Evolutionary conservation across 306 rosid genomes (phyloP).

Genomic region (Ochetophila trinervis): DNA sequence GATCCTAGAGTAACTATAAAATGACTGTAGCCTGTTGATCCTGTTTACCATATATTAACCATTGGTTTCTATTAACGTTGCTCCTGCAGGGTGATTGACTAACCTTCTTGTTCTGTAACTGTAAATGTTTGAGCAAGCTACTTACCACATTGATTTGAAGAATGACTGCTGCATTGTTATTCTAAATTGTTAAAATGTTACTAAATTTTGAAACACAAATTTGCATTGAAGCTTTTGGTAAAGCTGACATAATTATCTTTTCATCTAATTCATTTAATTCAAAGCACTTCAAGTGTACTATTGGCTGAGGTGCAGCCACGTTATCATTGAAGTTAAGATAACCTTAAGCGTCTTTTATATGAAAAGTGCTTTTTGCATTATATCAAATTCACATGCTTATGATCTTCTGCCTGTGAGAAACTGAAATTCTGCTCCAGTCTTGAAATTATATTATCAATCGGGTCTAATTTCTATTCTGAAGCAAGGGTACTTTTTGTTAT

Average conservation of each 20-base stretch:
- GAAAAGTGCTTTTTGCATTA: neutral
- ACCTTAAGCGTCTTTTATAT: neutral
- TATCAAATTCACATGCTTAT: neutral
- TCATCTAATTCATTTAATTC: neutral
- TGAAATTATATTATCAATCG: no score
- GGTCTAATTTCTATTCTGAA: no score
- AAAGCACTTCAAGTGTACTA: neutral
- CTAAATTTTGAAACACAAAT: neutral
- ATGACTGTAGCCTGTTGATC: no score
- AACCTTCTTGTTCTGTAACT: no score
- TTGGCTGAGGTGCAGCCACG: neutral
- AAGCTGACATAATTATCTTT: neutral
- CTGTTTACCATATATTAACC: no score
- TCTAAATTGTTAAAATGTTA: neutral
- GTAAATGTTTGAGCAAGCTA: no score
- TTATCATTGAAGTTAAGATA: neutral
- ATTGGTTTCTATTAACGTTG: no score
- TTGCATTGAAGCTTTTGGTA: neutral
- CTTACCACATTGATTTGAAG: no score
- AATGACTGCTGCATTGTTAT: neutral
- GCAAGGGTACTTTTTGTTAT: no score
- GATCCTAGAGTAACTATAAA: no score
- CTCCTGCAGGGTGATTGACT: no score
- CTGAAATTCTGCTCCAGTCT: neutral
- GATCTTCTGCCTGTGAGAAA: no score